Conservation (phyloP, 176 grass and related monocot genomes). For the Bromus sterilis region DNA sequence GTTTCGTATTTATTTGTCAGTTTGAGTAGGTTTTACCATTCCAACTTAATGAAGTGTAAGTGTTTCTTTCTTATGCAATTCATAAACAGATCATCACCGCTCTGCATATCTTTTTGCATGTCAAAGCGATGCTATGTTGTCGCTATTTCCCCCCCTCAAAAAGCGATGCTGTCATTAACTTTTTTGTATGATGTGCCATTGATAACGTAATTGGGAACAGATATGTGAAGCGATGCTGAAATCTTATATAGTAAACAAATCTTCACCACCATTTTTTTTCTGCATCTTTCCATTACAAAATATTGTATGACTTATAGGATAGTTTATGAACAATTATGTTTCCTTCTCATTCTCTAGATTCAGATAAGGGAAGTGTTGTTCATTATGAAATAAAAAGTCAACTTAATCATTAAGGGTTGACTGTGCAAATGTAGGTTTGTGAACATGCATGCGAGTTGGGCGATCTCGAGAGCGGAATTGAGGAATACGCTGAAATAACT, state of each 20-base stretch:
- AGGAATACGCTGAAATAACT: neutral
- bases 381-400: neutral
- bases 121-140: no score
- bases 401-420: neutral
- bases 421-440: neutral
- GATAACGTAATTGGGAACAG: no score
- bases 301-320: neutral
- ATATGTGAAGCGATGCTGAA: neutral
- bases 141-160: no score
- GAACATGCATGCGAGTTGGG: neutral
- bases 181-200: no score
- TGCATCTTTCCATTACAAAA: neutral
- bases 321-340: neutral
- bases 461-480: neutral
- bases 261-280: neutral
- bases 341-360: neutral
- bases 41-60: no score
- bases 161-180: no score
- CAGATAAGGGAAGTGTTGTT: neutral
- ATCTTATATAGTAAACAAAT: neutral
- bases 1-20: neutral
- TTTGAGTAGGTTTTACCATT: neutral
- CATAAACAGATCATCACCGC: neutral
- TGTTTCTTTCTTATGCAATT: no score
- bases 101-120: neutral